Evolutionary conservation across 163 green algal species (phyloP).

Genomic region (Prototheca wickerhamii): DNA sequence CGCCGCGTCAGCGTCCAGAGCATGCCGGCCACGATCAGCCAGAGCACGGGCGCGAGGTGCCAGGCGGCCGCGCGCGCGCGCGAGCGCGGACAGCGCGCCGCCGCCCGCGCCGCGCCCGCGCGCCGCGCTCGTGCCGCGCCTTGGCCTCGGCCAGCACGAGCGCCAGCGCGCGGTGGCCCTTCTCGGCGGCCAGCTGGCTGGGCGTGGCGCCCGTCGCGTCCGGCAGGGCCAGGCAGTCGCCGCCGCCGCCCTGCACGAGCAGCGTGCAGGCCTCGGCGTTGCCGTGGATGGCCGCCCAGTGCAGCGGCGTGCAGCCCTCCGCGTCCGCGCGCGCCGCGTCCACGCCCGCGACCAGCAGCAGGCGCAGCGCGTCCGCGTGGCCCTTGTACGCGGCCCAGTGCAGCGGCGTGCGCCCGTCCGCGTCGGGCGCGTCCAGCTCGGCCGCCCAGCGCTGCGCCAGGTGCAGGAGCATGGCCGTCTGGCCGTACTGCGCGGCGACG

Average conservation of each 20-base stretch:
- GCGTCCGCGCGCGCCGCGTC: conserved; percentile 50
- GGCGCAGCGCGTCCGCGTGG: conserved; percentile 70
- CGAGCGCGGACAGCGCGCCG: background rate
- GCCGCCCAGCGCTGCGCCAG: conserved; percentile 58
- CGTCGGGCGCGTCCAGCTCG: conserved; percentile 67
- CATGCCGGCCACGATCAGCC: conserved; percentile 65
- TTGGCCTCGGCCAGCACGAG: conserved; percentile 54
- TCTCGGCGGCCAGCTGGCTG: conserved; percentile 80
- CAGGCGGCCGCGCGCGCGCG: background rate
- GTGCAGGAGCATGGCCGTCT: conserved; percentile 46
- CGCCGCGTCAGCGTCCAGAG: conserved; percentile 17
- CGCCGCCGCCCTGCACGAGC: conserved; percentile 69
- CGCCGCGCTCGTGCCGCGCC: conserved; percentile 13
- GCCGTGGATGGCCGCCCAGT: conserved; percentile 93
- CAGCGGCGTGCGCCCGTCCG: conserved; percentile 76
- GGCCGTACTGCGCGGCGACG: conserved; percentile 86
- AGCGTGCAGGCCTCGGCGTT: conserved; percentile 83
- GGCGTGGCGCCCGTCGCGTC: conserved; percentile 80
- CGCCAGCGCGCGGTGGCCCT: conserved; percentile 76
- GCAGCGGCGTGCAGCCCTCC: conserved; percentile 87
- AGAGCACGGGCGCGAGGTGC: conserved; percentile 75
- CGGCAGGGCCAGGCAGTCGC: conserved; percentile 42
- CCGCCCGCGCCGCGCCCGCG: background rate
- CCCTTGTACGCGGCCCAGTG: conserved; percentile 97
- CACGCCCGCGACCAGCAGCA: conserved; percentile 82